Evolutionary conservation across 1,139 yeast genomes (phyloP).

Genomic region (Taphrina betulina): DNA sequence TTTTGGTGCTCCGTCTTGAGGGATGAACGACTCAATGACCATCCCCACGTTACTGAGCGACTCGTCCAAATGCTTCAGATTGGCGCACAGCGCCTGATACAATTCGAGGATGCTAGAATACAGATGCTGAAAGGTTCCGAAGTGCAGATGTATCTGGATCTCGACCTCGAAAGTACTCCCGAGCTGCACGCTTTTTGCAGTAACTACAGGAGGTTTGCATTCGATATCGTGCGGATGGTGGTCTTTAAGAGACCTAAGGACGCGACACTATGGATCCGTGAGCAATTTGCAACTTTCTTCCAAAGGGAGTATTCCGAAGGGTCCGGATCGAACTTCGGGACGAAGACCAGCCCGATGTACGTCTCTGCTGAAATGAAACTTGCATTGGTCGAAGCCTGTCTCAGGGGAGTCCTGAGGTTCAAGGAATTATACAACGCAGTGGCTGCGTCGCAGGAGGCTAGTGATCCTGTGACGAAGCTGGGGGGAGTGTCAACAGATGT

Average conservation of each 20-base stretch:
- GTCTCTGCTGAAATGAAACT: conserved; percentile 79
- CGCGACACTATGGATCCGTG: conserved; percentile 73
- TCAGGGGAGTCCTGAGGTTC: conserved; percentile 96
- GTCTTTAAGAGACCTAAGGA: conserved; percentile 83
- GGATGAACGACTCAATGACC: conserved; percentile 46
- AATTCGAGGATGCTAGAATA: conserved; percentile 67
- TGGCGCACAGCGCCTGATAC: conserved; percentile 75
- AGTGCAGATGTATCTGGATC: conserved; percentile 58
- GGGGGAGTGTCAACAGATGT: neutral
- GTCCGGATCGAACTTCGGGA: conserved; percentile 3
- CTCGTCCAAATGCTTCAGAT: conserved; percentile 69
- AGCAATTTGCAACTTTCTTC: conserved; percentile 66
- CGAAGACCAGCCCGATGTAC: conserved; percentile 63
- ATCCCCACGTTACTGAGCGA: conserved; percentile 42
- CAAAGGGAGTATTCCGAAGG: conserved; percentile 46
- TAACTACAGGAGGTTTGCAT: conserved; percentile 79
- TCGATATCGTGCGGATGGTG: conserved; percentile 84
- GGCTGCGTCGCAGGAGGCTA: neutral
- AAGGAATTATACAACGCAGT: conserved; percentile 44
- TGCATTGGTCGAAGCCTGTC: conserved; percentile 81
- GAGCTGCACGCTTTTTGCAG: conserved; percentile 75
- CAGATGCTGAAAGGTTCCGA: conserved; percentile 49
- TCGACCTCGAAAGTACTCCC: conserved; percentile 85
- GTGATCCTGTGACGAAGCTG: neutral
- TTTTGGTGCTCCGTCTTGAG: conserved; percentile 68